A percentile compares a stretch with the other conserved stretches of the same genome.
phyloP scores from a whole-genome alignment of 106 monocot genomes.

The Acorus gramineus region DNA sequence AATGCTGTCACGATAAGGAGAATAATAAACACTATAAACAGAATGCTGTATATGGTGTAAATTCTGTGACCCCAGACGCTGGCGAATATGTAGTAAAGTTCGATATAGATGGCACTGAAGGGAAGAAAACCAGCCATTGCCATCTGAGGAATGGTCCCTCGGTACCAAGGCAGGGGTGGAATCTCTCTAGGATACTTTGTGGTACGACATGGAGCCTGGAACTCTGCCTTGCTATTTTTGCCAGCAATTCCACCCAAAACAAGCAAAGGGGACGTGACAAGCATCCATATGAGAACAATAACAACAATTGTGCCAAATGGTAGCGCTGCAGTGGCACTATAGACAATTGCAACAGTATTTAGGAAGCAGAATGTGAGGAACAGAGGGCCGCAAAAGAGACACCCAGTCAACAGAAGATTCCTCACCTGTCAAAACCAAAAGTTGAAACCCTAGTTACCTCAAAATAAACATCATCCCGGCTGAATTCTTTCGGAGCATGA shows the following conservation, averaged over 20 bases:
- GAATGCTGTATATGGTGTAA: conserved; percentile 13
- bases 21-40: conserved; percentile 7
- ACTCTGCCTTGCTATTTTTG: conserved; percentile 4
- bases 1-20: conserved; percentile 12
- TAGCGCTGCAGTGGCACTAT: conserved; percentile 9
- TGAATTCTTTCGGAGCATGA: too few species aligned
- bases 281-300: conserved; percentile 2
- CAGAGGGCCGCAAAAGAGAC: conserved; percentile 7
- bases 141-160: conserved; percentile 8
- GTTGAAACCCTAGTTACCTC: too few species aligned
- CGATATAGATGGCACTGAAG: conserved; percentile 10
- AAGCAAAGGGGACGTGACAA: conserved; percentile 11
- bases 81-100: conserved; percentile 10
- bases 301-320: conserved; percentile 12
- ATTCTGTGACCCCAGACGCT: conserved; percentile 9
- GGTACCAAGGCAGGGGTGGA: conserved; percentile 11
- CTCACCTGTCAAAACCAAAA: neutral
- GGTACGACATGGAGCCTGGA: conserved; percentile 10
- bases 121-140: conserved; percentile 12
- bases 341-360: neutral
- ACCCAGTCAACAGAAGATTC: conserved; percentile 6
- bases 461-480: too few species aligned
- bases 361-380: too few species aligned
- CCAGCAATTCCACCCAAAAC: conserved; percentile 12
- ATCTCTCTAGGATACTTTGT: conserved; percentile 9